These are phyloP conservation scores for Alternaria angustiovoidea DNA, from an alignment of 2,329 filamentous ascomycete genomes.

Conservation along the genomic window DNA sequence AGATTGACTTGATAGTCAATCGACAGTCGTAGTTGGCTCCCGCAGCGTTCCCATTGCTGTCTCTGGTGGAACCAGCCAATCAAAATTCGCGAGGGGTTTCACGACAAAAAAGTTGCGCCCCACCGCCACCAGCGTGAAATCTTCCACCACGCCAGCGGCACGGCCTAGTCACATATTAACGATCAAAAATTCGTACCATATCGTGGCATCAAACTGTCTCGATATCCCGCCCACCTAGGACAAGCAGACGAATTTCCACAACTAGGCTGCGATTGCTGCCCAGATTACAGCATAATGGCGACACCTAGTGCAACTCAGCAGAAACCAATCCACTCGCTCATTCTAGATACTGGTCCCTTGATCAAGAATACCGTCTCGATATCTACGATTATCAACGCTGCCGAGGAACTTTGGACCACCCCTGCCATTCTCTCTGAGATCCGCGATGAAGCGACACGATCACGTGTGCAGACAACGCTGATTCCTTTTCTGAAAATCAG, in stretches of 20 bases:
- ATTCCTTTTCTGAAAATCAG: constrained; percentile 84
- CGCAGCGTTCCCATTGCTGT: neutral
- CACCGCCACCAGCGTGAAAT: constrained; percentile 31
- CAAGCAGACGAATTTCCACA: neutral
- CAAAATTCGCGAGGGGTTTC: constrained; percentile 6
- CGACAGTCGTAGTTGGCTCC: neutral
- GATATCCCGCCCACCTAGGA: neutral
- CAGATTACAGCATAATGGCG: neutral
- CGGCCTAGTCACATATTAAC: constrained; percentile 5
- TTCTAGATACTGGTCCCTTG: constrained; percentile 90
- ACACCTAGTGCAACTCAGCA: constrained; percentile 29
- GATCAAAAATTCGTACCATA: neutral
- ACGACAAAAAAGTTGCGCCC: constrained; percentile 21
- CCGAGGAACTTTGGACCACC: constrained; percentile 72
- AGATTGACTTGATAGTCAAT: neutral
- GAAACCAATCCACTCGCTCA: constrained; percentile 81
- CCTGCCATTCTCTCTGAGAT: constrained; percentile 89
- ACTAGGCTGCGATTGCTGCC: neutral
- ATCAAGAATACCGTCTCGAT: constrained; percentile 91
- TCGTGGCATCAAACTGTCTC: neutral
- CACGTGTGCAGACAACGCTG: constrained; percentile 82
- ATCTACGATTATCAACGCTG: constrained; percentile 79
- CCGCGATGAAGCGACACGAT: constrained; percentile 79
- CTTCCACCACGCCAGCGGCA: constrained; percentile 15
- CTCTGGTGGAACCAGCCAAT: constrained; percentile 11